phyloP scores from a whole-genome alignment of 108 stramenopile species.

The Asterionellopsis glacialis region DNA sequence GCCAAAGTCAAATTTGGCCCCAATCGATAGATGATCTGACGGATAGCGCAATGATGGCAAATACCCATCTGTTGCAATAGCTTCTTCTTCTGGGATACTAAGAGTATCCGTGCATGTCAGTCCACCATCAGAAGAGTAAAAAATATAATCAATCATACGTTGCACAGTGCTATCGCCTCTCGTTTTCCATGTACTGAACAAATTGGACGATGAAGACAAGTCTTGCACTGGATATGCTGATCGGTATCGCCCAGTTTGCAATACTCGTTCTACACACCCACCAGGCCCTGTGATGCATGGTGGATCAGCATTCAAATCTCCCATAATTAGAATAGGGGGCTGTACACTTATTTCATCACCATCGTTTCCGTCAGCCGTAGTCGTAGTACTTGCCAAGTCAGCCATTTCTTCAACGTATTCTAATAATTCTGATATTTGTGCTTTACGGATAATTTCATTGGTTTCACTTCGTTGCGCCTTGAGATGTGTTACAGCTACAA shows the following conservation, averaged over 20 bases:
- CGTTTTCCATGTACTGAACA: constrained; percentile 46
- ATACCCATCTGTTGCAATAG: constrained; percentile 12
- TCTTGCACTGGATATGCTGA: constrained; percentile 27
- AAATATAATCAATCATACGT: constrained; percentile 55
- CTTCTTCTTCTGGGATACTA: constrained; percentile 1
- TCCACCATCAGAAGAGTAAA: constrained; percentile 10
- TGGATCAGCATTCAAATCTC: constrained; percentile 53
- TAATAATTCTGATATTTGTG: constrained; percentile 32
- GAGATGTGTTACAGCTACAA: constrained; percentile 45
- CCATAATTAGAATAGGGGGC: constrained; percentile 29
- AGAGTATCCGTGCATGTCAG: background rate
- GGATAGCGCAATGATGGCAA: constrained; percentile 45
- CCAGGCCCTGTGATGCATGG: constrained; percentile 5
- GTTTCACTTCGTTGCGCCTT: constrained; percentile 23
- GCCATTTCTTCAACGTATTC: constrained; percentile 13
- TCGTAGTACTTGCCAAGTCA: background rate
- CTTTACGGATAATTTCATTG: constrained; percentile 26
- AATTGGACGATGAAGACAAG: constrained; percentile 1
- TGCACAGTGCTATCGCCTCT: constrained; percentile 27
- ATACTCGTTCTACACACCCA: background rate
- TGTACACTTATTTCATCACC: background rate
- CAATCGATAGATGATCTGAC: constrained; percentile 46
- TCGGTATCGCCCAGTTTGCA: background rate
- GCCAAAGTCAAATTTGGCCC: constrained; percentile 25
- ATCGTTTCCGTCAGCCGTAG: background rate